Conservation (phyloP, 2,329 filamentous ascomycete genomes). For the Ceratocystis albifundus region DNA sequence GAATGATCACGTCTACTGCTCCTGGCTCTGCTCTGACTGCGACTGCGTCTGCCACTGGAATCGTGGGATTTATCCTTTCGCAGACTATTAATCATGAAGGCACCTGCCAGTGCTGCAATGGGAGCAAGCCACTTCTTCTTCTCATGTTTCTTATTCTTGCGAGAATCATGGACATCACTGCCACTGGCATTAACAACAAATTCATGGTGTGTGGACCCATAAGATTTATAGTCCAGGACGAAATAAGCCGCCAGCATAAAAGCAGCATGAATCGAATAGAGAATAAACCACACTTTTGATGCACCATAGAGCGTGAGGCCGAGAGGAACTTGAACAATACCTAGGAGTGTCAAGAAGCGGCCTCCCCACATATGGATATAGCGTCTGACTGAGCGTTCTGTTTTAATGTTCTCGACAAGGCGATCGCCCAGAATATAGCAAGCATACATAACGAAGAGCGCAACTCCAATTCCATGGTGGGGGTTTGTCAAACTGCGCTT, state of each 20-base stretch:
- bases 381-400: conserved; percentile 39
- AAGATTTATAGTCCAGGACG: conserved; percentile 58
- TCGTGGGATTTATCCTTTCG: conserved; percentile 33
- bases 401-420: conserved; percentile 44
- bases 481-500: conserved; percentile 63
- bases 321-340: conserved; percentile 75
- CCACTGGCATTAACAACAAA: conserved; percentile 27
- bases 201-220: conserved; percentile 38
- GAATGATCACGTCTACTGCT: conserved; percentile 24
- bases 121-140: conserved; percentile 41
- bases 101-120: conserved; percentile 41
- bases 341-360: conserved; percentile 63
- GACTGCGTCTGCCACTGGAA: conserved; percentile 32
- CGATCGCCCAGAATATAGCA: conserved; percentile 60
- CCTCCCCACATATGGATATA: conserved; percentile 85
- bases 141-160: conserved; percentile 30
- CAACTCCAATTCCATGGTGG: conserved; percentile 72
- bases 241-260: conserved; percentile 67
- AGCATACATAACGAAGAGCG: conserved; percentile 62
- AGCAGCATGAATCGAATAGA: conserved; percentile 69
- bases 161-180: conserved; percentile 27
- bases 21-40: conserved; percentile 24
- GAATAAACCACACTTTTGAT: conserved; percentile 69
- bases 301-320: conserved; percentile 89
- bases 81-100: conserved; percentile 38